Base-by-base conservation (phyloP, 768 basidiomycete genomes). In the Mycena indigotica region DNA sequence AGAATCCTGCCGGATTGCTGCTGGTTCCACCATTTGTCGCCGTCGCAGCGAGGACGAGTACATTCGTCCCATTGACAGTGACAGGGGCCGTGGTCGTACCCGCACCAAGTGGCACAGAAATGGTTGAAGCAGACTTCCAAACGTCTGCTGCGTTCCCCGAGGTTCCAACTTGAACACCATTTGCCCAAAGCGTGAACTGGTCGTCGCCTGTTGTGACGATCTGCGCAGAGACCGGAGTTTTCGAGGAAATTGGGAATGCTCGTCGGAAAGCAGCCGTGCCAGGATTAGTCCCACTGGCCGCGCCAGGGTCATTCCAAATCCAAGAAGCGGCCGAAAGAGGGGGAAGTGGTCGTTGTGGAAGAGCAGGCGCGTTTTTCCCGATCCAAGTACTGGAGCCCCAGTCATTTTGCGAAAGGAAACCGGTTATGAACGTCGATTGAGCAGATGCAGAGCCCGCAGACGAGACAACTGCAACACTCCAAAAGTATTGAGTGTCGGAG, bases 351-450 rank as follows among this genome's bases (percentile, higher is more conserved):
- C 58, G 55, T 19, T 49, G 60, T 13, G 69, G 63, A 2, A 62
- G 50, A 29, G 65, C 56, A 24, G 54, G 54, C 5, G 50, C 53
- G 45, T 56, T 62, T 38, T 38, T 38, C 35, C n/a, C n/a, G n/a
- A n/a, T n/a, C n/a, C n/a, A n/a, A n/a, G n/a, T n/a, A n/a, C n/a
- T n/a, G n/a, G n/a, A n/a, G n/a, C n/a, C n/a, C n/a, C n/a, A n/a
- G n/a, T n/a, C n/a, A n/a, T n/a, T n/a, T n/a, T n/a, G n/a, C 35
- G 12, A 38, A 38, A 69, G 62, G 30, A 71, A 65, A 2, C 70
- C 70, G 4, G 70, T 70, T 17, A 65, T 65, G 56, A 72, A 72
- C 23, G 59, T 59, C 12, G 68, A 68, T 3, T 65, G 66, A 1
- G 66, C 64, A 1, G 66, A 54, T 17, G 65, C 61, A 2, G 57